These are phyloP conservation scores for Xylariomycetidae sp. DNA, from an alignment of 2,329 filamentous ascomycete genomes.

Conservation along the genomic window DNA sequence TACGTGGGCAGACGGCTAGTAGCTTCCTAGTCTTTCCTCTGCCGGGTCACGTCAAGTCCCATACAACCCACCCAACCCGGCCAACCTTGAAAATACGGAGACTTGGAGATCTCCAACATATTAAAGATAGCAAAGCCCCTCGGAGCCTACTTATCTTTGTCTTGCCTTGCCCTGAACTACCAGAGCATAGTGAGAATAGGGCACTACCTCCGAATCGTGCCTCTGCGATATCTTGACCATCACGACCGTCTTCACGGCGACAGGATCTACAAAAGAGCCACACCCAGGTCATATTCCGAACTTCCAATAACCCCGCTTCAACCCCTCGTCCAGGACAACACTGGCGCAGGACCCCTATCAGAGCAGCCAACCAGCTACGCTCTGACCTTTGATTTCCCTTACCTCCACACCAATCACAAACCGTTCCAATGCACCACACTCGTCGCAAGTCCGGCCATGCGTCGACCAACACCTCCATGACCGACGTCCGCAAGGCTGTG, in stretches of 20 bases:
- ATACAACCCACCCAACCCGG: constrained; percentile 2
- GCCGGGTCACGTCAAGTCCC: constrained; percentile 3
- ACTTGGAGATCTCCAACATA: too few species aligned
- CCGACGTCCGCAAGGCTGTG: constrained; percentile 48
- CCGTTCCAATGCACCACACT: constrained; percentile 46
- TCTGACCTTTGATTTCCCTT: constrained; percentile 9
- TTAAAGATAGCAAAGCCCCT: too few species aligned
- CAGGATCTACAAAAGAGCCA: constrained; percentile 2
- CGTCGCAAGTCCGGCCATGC: constrained; percentile 51
- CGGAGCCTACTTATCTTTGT: too few species aligned
- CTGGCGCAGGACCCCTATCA: constrained; percentile 13
- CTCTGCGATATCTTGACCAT: too few species aligned
- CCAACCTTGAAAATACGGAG: too few species aligned
- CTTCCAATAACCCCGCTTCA: too few species aligned
- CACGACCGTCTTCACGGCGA: too few species aligned
- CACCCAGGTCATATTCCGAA: too few species aligned
- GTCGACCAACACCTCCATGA: constrained; percentile 46
- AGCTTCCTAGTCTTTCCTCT: not conserved
- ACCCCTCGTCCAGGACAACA: constrained; percentile 15
- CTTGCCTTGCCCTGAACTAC: too few species aligned
- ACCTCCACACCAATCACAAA: constrained; percentile 17
- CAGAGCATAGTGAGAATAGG: too few species aligned
- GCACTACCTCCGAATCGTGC: too few species aligned
- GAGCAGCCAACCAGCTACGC: constrained; percentile 12
- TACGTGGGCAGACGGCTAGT: not conserved